Base-by-base conservation (phyloP, 768 basidiomycete species). In the Galerina marginata region DNA sequence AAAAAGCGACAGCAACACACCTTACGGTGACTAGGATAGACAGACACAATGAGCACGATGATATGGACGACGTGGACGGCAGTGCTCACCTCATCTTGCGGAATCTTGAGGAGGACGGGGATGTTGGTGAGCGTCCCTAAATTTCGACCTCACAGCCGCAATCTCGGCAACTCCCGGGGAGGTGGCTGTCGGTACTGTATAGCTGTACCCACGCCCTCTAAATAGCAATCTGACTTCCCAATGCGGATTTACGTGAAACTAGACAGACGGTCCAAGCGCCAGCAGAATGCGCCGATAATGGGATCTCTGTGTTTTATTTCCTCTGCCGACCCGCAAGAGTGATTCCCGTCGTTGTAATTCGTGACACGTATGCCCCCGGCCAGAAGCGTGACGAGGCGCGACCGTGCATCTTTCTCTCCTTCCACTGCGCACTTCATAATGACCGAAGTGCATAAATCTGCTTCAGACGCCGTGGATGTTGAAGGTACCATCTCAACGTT, bases 1-100 rank as follows among this genome's bases (percentile, higher is more conserved):
- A 45, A 39, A 50, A 47, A 14, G 23, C 39, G 38, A 45, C 37
- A 66, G 61, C 37, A 64, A 73, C 80, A 45, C 66, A 93, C 92
- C 89, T 93, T 93, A 87, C 92, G 92, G 76, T 93, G 92, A 87
- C 92, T 93, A 64, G 1, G 63, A 65, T 25, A 33, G 39, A 26
- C 5, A 51, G 25, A 9, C 39, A 62, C 48, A 67, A 49, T 65
- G 40, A 60, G 64, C 54, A 58, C 33, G 12, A 47, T 51, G 53
- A 51, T 33, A 45, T 38, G 46, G 33, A 49, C 49, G 5, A 48
- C 44, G 43, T 26, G 46, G 29, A 52, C 46, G 51, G 50, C 36
- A 60, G 60, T 52, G 78, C 83, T 71, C 71, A 88, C 87, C 87
- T 88, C 87, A 89, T 89, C 80, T 83, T 82, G 80, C 77, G 62